Evolutionary conservation across 2,329 filamentous ascomycete species (phyloP).

Genomic region (Sphaceloma murrayae): DNA sequence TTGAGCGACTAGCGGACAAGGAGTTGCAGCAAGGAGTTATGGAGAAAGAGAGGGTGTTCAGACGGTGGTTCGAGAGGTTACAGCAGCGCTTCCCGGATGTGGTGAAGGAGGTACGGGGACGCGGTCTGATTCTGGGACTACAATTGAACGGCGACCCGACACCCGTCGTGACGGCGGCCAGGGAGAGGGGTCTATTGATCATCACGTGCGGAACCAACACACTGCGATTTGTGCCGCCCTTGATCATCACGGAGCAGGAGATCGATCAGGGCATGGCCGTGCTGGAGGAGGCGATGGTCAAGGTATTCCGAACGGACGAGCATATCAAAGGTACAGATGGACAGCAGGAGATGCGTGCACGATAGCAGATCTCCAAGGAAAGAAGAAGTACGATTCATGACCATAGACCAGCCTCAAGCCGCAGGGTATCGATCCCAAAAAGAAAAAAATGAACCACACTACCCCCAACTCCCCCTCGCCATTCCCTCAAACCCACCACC

Average conservation of each 20-base stretch:
- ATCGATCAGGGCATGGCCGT: constrained; percentile 70
- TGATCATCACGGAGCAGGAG: constrained; percentile 71
- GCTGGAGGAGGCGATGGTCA: constrained; percentile 56
- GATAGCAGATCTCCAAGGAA: constrained; percentile 14
- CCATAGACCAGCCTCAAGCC: too few relatives aligned
- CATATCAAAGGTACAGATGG: constrained; percentile 33
- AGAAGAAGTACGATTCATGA: not conserved
- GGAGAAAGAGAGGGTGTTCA: constrained; percentile 55
- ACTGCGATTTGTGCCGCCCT: constrained; percentile 78
- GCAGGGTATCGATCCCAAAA: too few relatives aligned
- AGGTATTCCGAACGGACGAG: constrained; percentile 39
- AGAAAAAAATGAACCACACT: not conserved
- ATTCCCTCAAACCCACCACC: constrained; percentile 18
- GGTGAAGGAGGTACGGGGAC: constrained; percentile 69
- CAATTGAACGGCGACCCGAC: constrained; percentile 68
- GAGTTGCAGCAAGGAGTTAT: constrained; percentile 60
- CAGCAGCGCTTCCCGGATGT: constrained; percentile 57
- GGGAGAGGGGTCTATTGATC: constrained; percentile 77
- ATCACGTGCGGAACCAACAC: constrained; percentile 93
- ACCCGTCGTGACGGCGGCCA: constrained; percentile 69
- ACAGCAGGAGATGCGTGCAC: constrained; percentile 35
- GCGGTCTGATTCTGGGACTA: constrained; percentile 75
- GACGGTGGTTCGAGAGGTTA: constrained; percentile 48
- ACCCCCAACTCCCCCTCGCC: constrained; percentile 17
- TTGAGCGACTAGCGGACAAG: constrained; percentile 62